phyloP scores from a whole-genome alignment of 768 basidiomycete species.

The Phylloporus sp. region DNA sequence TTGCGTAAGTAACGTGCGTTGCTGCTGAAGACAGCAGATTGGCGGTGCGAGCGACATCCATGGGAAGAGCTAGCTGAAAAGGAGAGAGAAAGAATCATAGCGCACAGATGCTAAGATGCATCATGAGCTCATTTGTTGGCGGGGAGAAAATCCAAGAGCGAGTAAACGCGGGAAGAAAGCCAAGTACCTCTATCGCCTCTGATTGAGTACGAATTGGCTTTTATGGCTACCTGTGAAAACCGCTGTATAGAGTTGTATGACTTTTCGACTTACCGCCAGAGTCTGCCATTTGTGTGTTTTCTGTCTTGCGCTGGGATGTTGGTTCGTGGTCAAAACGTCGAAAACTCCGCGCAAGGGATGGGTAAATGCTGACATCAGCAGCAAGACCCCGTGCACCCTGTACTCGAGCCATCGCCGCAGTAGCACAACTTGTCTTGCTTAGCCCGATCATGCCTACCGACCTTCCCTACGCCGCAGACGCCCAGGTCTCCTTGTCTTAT shows the following conservation, averaged over 20 bases:
- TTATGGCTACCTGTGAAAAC: slow-evolving; percentile 27
- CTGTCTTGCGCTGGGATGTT: slow-evolving; percentile 20
- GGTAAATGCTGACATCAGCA: slow-evolving; percentile 25
- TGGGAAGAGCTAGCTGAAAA: slow-evolving; percentile 59
- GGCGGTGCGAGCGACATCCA: slow-evolving; percentile 37
- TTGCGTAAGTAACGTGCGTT: slow-evolving; percentile 48
- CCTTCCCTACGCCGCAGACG: slow-evolving; percentile 93
- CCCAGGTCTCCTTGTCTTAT: slow-evolving; percentile 79
- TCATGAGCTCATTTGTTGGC: slow-evolving; percentile 59
- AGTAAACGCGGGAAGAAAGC: slow-evolving; percentile 31
- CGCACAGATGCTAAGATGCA: slow-evolving; percentile 41
- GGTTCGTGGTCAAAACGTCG: slow-evolving; percentile 21
- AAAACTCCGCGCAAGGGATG: slow-evolving; percentile 15
- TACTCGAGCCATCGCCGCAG: slow-evolving; percentile 10
- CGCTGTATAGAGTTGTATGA: slow-evolving; percentile 12
- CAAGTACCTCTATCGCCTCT: slow-evolving; percentile 34
- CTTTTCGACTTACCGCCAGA: slow-evolving; percentile 47
- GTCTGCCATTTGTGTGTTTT: slow-evolving; percentile 40
- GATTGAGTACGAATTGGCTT: slow-evolving; percentile 26
- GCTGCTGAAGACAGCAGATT: slow-evolving; percentile 39
- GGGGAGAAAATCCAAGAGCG: slow-evolving; percentile 33
- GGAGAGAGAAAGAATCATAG: slow-evolving; percentile 39
- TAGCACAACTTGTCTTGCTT: slow-evolving; percentile 10
- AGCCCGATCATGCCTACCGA: slow-evolving; percentile 60
- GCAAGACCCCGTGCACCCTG: slow-evolving; percentile 18